Base-by-base conservation (phyloP, 164 flowering plant genomes). In the Santalum album region DNA sequence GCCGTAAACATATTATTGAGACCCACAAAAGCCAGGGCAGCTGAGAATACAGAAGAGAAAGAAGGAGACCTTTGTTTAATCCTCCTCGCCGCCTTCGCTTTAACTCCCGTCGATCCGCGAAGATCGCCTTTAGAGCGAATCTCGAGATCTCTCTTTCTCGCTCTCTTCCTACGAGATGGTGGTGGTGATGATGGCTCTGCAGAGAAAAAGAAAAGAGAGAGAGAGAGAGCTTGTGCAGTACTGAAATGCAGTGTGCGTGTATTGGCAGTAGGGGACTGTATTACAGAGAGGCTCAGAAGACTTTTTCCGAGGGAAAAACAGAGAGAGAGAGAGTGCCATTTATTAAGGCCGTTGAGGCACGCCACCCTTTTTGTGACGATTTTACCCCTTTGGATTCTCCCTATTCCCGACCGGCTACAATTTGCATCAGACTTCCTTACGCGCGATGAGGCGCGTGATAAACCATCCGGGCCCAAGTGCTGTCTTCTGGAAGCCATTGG, bases 71-170 rank as follows among this genome's bases (percentile, higher is more conserved):
- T n/a, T 29, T 29, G 44, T 58, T 59, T 43, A 77, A 60, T 67
- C 48, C 51, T 9, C 34, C 34, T 72, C 72, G 78, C 78, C 82
- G 78, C 72, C 82, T 67, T 65, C 63, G 75, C 68, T 56, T 69
- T 74, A 55, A 77, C 61, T 71, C 67, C 35, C 26, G 52, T 65
- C 67, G 71, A 72, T 67, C 76, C 48, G 53, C 55, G 53, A 55
- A 64, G 64, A 70, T 71, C 60, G 65, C 63, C 66, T 9, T 56
- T 45, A 18, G 64, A 59, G 56, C 59, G 57, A 72, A 68, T 70
- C 69, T 71, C 71, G 59, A 67, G 62, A 66, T 62, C 54, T 17
- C 44, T 16, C 18, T 22, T 24, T 50, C 35, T 29, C 42, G 14
- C 19, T 29, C 53, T 42, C 38, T 48, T 52, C 24, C 26, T 59